Evolutionary conservation across 2,329 filamentous ascomycete species (phyloP), one percentile per base, ranked within the genome.

Genomic region (Thielaviopsis euricoi): DNA sequence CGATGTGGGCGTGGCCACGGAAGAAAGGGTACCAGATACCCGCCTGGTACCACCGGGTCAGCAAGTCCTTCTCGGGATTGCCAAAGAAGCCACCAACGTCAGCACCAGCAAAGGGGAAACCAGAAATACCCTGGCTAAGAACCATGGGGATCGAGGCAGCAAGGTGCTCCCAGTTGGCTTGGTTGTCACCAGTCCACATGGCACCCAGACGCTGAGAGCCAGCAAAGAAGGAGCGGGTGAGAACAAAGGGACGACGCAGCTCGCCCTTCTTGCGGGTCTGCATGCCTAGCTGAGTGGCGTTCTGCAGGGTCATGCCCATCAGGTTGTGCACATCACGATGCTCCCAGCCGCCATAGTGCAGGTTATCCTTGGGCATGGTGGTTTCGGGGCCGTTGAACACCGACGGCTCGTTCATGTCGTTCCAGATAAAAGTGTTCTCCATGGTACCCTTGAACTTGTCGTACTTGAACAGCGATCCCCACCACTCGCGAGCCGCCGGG

Each of bases 141-240:
- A 95, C 76, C 93, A 98, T 98, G 23, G 93, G 91, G 43, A 96
- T 80, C 1, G 89, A 86, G 0, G 84, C 87, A n/a, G 83, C 87
- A 17, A 98, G 79, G 66, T 97, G 90, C 19, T 84, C 82, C 93
- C 93, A 98, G 23, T 81, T 83, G 12, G 93, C 93, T 69, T 93
- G 87, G 72, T 98, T 98, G 68, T 98, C 93, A 61, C 93, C 93
- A 21, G 93, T 98, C 93, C 93, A 98, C 90, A 96, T 96, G 60
- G 93, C 91, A 62, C 89, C 88, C 49, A 88, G 74, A 58, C 91
- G 83, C 72, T 98, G 93, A 58, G 87, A 89, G 40, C 93, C 93
- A 13, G 91, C 81, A 68, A 85, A 98, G 74, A 94, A 98, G 0
- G 90, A 86, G 33, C 93, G 86, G 1, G 93, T 98, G 55, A 98